These are phyloP conservation scores for Aspergillus pseudonomiae DNA, from an alignment of 2,329 filamentous ascomycete genomes.

Conservation along the genomic window DNA sequence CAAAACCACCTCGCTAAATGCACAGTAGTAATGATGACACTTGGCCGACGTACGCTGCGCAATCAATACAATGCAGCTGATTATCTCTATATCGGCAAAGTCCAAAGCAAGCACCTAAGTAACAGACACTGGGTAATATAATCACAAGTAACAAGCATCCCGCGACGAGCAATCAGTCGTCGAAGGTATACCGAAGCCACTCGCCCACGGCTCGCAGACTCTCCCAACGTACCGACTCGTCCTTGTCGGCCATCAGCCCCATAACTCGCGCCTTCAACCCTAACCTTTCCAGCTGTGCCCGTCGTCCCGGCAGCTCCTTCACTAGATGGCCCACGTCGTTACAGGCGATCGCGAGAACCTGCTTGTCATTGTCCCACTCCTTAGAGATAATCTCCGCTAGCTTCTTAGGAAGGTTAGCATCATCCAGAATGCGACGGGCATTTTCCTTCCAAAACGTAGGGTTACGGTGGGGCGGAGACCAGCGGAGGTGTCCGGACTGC, in stretches of 20 bases:
- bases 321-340: slow-evolving; percentile 90
- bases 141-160: slow-evolving; percentile 16
- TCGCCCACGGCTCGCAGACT: slow-evolving; percentile 81
- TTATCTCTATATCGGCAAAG: slow-evolving; percentile 7
- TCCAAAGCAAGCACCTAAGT: slow-evolving; percentile 14
- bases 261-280: slow-evolving; percentile 86
- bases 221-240: slow-evolving; percentile 91
- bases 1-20: neutral
- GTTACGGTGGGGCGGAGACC: slow-evolving; percentile 89
- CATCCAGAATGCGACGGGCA: slow-evolving; percentile 80
- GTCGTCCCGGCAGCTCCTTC: slow-evolving; percentile 84
- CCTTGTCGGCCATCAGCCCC: slow-evolving; percentile 88
- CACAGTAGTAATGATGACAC: neutral
- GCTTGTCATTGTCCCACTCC: slow-evolving; percentile 81
- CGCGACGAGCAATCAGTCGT: slow-evolving; percentile 38
- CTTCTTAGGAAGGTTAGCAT: slow-evolving; percentile 76
- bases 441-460: slow-evolving; percentile 91
- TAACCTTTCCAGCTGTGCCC: slow-evolving; percentile 76
- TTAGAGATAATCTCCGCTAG: slow-evolving; percentile 83
- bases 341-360: slow-evolving; percentile 87
- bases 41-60: neutral
- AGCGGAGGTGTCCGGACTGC: slow-evolving; percentile 81
- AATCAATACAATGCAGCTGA: slow-evolving; percentile 2
- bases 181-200: slow-evolving; percentile 73
- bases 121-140: slow-evolving; percentile 26